Percentiles rank a stretch among this genome's conserved stretches.
Evolutionary conservation across 2,329 filamentous ascomycete species (phyloP).

Genomic region (Emergomyces pasteurianus): DNA sequence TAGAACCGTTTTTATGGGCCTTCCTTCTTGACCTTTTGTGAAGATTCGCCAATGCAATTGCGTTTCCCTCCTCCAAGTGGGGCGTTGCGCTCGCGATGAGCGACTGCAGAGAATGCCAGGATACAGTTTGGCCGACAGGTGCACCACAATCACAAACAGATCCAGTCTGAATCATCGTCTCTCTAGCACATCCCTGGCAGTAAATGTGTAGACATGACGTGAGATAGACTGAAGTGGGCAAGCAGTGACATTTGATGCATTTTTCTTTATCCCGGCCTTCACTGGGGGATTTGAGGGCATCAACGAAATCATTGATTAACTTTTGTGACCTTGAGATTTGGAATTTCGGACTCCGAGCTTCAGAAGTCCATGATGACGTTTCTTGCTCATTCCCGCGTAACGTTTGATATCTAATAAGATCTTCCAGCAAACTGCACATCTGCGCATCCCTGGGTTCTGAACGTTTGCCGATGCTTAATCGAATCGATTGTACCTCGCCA

Average conservation of each 20-base stretch:
- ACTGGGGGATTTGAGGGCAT: not conserved
- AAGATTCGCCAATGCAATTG: not conserved
- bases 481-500: conserved; percentile 36
- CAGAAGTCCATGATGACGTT: not conserved
- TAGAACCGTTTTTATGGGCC: conserved; percentile 1
- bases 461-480: conserved; percentile 18
- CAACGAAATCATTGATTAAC: not conserved
- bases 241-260: conserved; percentile 34
- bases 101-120: conserved; percentile 4
- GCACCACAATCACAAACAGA: conserved; percentile 7
- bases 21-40: not conserved
- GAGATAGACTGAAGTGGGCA: conserved; percentile 30
- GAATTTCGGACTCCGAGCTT: not conserved
- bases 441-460: conserved; percentile 12
- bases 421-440: conserved; percentile 10
- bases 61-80: too few relatives aligned
- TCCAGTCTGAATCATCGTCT: not conserved
- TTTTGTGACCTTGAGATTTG: not conserved
- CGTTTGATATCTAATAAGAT: not conserved
- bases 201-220: conserved; percentile 46
- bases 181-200: conserved; percentile 38
- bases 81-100: not conserved
- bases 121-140: conserved; percentile 10
- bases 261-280: conserved; percentile 14
- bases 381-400: not conserved